Conservation (phyloP, 2,329 filamentous ascomycete genomes). For the Geosmithia putterillii region DNA sequence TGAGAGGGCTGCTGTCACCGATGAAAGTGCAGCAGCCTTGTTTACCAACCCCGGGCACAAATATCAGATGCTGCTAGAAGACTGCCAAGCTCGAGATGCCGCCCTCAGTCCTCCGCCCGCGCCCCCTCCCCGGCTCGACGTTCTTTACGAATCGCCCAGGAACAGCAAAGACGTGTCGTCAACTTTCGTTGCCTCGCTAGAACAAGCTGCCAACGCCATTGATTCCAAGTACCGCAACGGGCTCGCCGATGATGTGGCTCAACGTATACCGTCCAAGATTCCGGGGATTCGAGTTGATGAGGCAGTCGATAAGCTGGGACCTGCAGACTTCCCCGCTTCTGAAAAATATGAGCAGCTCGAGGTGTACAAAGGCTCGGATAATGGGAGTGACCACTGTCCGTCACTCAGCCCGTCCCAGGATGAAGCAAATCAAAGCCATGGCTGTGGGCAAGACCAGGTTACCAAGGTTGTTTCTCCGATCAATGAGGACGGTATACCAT, state of each 20-base stretch:
- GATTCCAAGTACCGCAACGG: conserved; percentile 4
- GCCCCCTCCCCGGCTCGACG: conserved; percentile 14
- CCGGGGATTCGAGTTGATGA: conserved; percentile 4
- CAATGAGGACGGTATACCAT: conserved; percentile 5
- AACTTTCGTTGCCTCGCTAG: conserved; percentile 14
- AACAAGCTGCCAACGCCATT: conserved; percentile 16
- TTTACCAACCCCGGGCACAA: not conserved
- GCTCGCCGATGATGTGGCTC: not conserved
- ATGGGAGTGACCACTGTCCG: no score
- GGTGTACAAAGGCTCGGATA: not conserved
- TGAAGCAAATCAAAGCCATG: not conserved
- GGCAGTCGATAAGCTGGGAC: not conserved
- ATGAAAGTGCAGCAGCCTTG: not conserved
- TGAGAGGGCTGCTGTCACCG: conserved; percentile 4
- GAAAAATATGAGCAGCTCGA: not conserved
- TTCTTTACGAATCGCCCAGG: conserved; percentile 12
- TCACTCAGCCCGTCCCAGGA: not conserved
- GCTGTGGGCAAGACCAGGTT: not conserved
- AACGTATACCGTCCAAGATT: not conserved
- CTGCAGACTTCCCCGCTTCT: not conserved
- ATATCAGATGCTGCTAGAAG: no score
- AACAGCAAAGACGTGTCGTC: conserved; percentile 12
- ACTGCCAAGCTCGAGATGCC: not conserved
- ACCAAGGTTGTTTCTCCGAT: conserved; percentile 3
- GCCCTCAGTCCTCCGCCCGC: not conserved